A percentile compares a stretch with the other conserved stretches of the same genome.
These are phyloP conservation scores for Plasmodium gallinaceum DNA, from an alignment of 169 alveolate species.

Conservation along the genomic window DNA sequence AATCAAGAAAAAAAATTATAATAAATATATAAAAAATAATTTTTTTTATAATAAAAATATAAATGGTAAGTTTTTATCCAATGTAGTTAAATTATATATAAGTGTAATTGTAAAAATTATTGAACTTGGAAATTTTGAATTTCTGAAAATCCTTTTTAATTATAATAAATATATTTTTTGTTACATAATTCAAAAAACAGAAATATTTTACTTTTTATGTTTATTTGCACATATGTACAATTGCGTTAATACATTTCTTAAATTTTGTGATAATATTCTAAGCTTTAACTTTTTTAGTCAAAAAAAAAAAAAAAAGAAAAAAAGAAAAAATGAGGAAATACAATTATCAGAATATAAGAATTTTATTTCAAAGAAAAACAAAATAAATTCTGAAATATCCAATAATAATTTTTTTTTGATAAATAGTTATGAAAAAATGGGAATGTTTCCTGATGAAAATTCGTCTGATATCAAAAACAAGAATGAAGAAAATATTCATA, in stretches of 20 bases:
- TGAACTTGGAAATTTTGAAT: conserved; percentile 69
- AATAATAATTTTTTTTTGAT: not conserved
- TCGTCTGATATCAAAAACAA: not conserved
- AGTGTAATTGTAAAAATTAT: conserved; percentile 65
- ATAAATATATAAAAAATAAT: conserved; percentile 4
- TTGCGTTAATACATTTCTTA: conserved; percentile 32
- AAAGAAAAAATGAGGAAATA: conserved; percentile 12
- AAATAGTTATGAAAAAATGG: not conserved
- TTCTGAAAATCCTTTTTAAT: conserved; percentile 59
- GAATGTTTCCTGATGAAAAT: not conserved
- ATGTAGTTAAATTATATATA: conserved; percentile 44
- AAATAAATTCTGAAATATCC: not conserved
- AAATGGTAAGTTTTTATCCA: conserved; percentile 18
- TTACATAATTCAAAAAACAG: conserved; percentile 26
- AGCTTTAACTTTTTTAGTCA: not conserved
- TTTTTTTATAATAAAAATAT: conserved; percentile 44
- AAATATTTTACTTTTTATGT: conserved; percentile 46
- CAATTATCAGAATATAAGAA: not conserved
- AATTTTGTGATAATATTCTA: conserved; percentile 16
- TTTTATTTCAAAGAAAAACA: conserved; percentile 3
- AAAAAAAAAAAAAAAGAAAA: not conserved
- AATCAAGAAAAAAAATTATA: not conserved
- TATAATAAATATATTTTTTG: conserved; percentile 57
- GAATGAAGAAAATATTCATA: not conserved
- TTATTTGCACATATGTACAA: conserved; percentile 58